Percentiles rank a stretch among this genome's conserved stretches.
Conservation (phyloP, 2,329 filamentous ascomycete species). For the Neonectria neomacrospora region DNA sequence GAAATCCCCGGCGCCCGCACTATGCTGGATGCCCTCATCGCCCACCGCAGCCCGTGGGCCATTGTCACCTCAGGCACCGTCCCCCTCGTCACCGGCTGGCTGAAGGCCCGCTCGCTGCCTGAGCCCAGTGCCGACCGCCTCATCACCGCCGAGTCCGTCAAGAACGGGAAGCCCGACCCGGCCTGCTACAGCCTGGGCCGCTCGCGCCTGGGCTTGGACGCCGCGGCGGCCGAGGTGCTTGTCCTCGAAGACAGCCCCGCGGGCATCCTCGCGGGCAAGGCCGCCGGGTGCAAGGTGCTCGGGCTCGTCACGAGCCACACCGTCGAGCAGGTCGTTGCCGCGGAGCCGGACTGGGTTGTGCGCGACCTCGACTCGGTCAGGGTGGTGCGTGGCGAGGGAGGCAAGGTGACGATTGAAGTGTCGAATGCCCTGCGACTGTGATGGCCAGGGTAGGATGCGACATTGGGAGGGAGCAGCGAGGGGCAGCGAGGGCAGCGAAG, state of each 20-base stretch:
- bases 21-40: constrained; percentile 75
- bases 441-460: constrained; percentile 13
- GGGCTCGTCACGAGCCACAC: constrained; percentile 88
- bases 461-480: constrained; percentile 19
- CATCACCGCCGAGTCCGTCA: constrained; percentile 80
- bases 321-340: constrained; percentile 74
- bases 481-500: constrained; percentile 6
- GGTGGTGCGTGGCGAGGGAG: constrained; percentile 67
- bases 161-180: constrained; percentile 81
- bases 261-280: constrained; percentile 84
- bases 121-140: constrained; percentile 67
- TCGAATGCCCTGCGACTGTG: constrained; percentile 63
- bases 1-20: constrained; percentile 86
- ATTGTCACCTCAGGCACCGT: constrained; percentile 83
- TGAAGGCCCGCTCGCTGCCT: constrained; percentile 73
- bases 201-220: constrained; percentile 66
- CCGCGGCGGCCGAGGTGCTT: constrained; percentile 65
- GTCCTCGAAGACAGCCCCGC: constrained; percentile 92
- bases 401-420: constrained; percentile 75
- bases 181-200: constrained; percentile 77
- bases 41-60: constrained; percentile 77
- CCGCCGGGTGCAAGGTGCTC: constrained; percentile 84
- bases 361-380: constrained; percentile 79
- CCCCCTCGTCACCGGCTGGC: constrained; percentile 77
- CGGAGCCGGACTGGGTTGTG: constrained; percentile 90